Base-by-base conservation (phyloP, 148 eudicot species). In the Nepenthes gracilis region DNA sequence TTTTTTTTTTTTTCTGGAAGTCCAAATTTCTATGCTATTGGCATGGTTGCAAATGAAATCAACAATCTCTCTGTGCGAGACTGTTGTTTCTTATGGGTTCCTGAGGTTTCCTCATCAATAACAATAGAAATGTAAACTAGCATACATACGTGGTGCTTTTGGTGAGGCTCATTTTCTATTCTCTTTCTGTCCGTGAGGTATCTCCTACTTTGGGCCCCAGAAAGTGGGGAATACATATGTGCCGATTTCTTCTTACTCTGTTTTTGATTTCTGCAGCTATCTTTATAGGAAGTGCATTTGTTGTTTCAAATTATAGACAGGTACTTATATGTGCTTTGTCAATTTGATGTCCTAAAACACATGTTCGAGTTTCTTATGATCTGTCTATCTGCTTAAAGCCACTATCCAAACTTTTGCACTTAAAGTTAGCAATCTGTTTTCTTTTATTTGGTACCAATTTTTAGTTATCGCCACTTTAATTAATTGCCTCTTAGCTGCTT, bases 251-350 rank as follows among this genome's bases (percentile, higher is more conserved):
- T 70, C 72, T 75, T 37, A 50, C 63, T 38, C 63, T 71, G 40
- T 52, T 71, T 65, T 67, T 84, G 66, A 58, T 84, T 58, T 81
- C 80, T 58, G 73, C 65, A 36, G 65, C 74, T 57, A 67, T 81
- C 49, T 74, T 78, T 51, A 64, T 84, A 15, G 62, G 68, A 36
- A 76, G 82, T 72, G 67, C 78, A 32, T 64, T 78, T 55, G 10
- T 79, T 47, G 45, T 78, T 14, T 68, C 71, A 60, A 78, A 79
- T 61, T 61, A 68, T 58, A 72, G 70, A 61, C 61, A 81, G 86
- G 90, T 78, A 77, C 49, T 57, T 60, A 9, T 54, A 38, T 35
- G 48, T 48, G 5, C 2, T 2, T 2, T 35, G 59, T 10, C 2
- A 37, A n/a, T 5, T 33, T 57, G 13, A 6, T 34, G 34, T 6